These are phyloP conservation scores for Emergomyces orientalis DNA, from an alignment of 2,329 filamentous ascomycete genomes.

Conservation along the genomic window DNA sequence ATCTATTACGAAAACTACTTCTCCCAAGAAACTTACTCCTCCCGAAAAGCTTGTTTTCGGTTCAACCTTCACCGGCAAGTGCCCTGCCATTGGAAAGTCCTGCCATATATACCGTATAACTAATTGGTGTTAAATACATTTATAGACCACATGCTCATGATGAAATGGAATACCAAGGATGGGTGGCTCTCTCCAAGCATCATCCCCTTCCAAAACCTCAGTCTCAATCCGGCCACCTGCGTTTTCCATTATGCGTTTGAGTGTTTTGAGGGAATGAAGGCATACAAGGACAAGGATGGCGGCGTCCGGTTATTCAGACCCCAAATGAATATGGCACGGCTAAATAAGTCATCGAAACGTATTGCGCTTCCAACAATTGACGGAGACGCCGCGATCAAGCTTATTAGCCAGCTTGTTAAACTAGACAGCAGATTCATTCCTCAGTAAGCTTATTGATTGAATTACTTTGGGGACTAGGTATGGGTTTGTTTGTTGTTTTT, in stretches of 20 bases:
- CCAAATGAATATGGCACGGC: conserved; percentile 87
- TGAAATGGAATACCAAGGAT: conserved; percentile 79
- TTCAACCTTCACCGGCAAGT: conserved; percentile 72
- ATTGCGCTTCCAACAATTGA: conserved; percentile 90
- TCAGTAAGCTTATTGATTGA: conserved; percentile 40
- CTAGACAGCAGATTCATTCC: conserved; percentile 88
- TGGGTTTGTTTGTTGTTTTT: not conserved
- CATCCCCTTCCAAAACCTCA: conserved; percentile 91
- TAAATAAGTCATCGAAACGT: conserved; percentile 84
- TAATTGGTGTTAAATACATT: not conserved
- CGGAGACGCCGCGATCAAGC: conserved; percentile 60
- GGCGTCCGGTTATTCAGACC: conserved; percentile 82
- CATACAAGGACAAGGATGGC: conserved; percentile 79
- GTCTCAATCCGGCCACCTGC: conserved; percentile 88
- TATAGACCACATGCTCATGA: conserved; percentile 88
- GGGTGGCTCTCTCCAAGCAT: conserved; percentile 82
- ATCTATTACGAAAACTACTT: conserved; percentile 61
- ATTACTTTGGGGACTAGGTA: not conserved
- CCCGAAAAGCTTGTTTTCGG: conserved; percentile 84
- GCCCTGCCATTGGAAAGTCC: conserved; percentile 1
- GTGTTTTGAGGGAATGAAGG: conserved; percentile 99
- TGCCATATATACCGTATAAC: not conserved
- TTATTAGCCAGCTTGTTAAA: conserved; percentile 71
- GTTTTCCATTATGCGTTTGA: conserved; percentile 99
- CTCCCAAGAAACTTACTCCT: conserved; percentile 64